Conservation (phyloP, 208 protist species). For the Novymonas esmeraldas region DNA sequence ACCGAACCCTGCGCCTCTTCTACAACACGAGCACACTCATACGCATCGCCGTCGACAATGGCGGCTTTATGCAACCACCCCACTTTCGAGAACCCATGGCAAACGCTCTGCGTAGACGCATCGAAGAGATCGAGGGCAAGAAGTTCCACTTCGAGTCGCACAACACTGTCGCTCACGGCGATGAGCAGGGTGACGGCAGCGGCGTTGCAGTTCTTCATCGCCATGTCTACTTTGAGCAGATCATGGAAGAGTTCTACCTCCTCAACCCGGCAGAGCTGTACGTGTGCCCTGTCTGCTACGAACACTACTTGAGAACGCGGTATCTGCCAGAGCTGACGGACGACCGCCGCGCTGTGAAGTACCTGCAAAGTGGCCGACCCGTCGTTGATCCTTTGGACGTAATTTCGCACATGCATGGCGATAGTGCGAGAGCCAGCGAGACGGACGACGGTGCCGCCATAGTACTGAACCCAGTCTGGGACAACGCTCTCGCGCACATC, state of each 20-base stretch:
- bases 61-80: slow-evolving; percentile 86
- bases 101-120: slow-evolving; percentile 29
- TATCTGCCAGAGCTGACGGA: slow-evolving; percentile 43
- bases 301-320: slow-evolving; percentile 70
- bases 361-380: slow-evolving; percentile 38
- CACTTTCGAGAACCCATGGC: slow-evolving; percentile 88
- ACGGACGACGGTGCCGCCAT: slow-evolving; percentile 2
- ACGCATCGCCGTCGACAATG: slow-evolving; percentile 77
- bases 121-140: slow-evolving; percentile 73
- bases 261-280: slow-evolving; percentile 80
- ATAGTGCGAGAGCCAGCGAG: not conserved
- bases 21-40: slow-evolving; percentile 91
- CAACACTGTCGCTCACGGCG: slow-evolving; percentile 26
- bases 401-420: slow-evolving; percentile 57
- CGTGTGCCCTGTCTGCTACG: slow-evolving; percentile 83
- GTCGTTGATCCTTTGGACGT: slow-evolving; percentile 81
- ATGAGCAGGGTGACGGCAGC: slow-evolving; percentile 14
- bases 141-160: slow-evolving; percentile 64
- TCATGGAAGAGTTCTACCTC: slow-evolving; percentile 86
- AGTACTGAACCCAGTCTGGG: slow-evolving; percentile 21
- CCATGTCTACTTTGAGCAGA: slow-evolving; percentile 87
- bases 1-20: slow-evolving; percentile 68
- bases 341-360: slow-evolving; percentile 24
- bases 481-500: slow-evolving; percentile 55
- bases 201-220: slow-evolving; percentile 57